Percentiles rank a stretch among this genome's conserved stretches.
Evolutionary conservation across 345 rosid species (phyloP).

Genomic region (Dipteronia sinensis): DNA sequence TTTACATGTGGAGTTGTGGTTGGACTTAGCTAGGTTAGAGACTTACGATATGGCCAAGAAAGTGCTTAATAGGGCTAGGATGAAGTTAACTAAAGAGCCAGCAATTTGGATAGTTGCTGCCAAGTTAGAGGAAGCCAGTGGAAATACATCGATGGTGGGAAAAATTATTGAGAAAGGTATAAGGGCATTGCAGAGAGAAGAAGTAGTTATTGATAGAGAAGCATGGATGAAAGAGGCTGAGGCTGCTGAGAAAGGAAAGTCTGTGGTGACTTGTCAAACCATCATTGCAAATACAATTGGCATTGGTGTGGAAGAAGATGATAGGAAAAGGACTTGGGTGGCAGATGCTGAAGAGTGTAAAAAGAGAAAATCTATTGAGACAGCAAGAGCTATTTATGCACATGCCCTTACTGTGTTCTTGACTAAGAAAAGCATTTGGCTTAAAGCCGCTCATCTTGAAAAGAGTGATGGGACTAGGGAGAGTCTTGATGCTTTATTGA

Average conservation of each 20-base stretch:
- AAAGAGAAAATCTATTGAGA: slow-evolving; percentile 87
- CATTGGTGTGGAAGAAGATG: slow-evolving; percentile 93
- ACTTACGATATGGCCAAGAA: slow-evolving; percentile 74
- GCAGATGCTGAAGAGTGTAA: slow-evolving; percentile 98
- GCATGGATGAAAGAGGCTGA: slow-evolving; percentile 97
- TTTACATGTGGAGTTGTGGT: slow-evolving; percentile 83
- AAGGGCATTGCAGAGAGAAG: slow-evolving; percentile 83
- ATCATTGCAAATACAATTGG: slow-evolving; percentile 75
- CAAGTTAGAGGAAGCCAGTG: slow-evolving; percentile 95
- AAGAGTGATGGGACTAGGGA: slow-evolving; percentile 93
- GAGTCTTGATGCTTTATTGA: slow-evolving; percentile 81
- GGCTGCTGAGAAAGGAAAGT: slow-evolving; percentile 85
- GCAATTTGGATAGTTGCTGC: slow-evolving; percentile 94
- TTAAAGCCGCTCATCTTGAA: slow-evolving; percentile 94
- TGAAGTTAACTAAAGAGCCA: slow-evolving; percentile 76
- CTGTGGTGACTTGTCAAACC: slow-evolving; percentile 82
- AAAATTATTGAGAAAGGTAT: slow-evolving; percentile 93
- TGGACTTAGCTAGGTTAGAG: slow-evolving; percentile 87
- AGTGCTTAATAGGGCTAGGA: slow-evolving; percentile 77
- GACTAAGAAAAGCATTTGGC: slow-evolving; percentile 97
- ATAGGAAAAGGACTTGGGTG: slow-evolving; percentile 97
- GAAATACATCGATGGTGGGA: slow-evolving; percentile 70
- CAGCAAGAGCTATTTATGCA: slow-evolving; percentile 87
- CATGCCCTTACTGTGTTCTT: slow-evolving; percentile 83
- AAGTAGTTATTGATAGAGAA: slow-evolving; percentile 82